Percentiles rank a stretch among this genome's conserved stretches.
These are phyloP conservation scores for Aschersonia sp. DNA, from an alignment of 2,329 filamentous ascomycete species.

Conservation along the genomic window DNA sequence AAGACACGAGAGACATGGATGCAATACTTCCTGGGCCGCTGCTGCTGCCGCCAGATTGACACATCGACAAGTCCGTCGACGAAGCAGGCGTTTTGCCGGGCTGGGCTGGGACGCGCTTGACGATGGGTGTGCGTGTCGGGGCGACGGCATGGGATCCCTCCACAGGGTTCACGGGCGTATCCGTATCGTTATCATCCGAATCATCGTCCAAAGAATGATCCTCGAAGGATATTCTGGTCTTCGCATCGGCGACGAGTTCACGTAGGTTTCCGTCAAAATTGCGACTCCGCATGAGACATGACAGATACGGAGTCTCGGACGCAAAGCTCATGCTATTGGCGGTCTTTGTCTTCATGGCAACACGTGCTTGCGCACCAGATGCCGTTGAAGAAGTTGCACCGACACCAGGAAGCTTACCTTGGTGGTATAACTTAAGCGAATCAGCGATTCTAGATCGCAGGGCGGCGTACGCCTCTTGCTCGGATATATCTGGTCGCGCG, in stretches of 20 bases:
- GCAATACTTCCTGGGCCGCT: conserved; percentile 29
- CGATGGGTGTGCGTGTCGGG: conserved; percentile 21
- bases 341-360: neutral
- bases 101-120: conserved; percentile 45
- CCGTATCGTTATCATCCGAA: conserved; percentile 33
- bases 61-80: conserved; percentile 21
- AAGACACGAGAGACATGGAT: conserved; percentile 24
- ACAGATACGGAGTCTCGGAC: conserved; percentile 50
- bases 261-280: conserved; percentile 47
- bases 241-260: conserved; percentile 44
- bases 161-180: conserved; percentile 7
- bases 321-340: conserved; percentile 29
- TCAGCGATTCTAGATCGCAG: conserved; percentile 38
- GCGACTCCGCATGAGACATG: conserved; percentile 45
- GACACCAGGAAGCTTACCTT: conserved; percentile 36
- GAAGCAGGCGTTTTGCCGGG: conserved; percentile 35
- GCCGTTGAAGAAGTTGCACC: conserved; percentile 26
- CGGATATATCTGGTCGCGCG: conserved; percentile 29
- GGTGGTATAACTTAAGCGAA: conserved; percentile 35
- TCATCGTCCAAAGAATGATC: conserved; percentile 40
- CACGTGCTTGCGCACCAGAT: conserved; percentile 4
- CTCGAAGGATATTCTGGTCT: conserved; percentile 35
- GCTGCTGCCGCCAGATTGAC: conserved; percentile 16
- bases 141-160: conserved; percentile 6
- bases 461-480: conserved; percentile 35